These are phyloP conservation scores for Talaromyces thailandensis DNA, from an alignment of 495 filamentous ascomycete genomes.

Conservation along the genomic window DNA sequence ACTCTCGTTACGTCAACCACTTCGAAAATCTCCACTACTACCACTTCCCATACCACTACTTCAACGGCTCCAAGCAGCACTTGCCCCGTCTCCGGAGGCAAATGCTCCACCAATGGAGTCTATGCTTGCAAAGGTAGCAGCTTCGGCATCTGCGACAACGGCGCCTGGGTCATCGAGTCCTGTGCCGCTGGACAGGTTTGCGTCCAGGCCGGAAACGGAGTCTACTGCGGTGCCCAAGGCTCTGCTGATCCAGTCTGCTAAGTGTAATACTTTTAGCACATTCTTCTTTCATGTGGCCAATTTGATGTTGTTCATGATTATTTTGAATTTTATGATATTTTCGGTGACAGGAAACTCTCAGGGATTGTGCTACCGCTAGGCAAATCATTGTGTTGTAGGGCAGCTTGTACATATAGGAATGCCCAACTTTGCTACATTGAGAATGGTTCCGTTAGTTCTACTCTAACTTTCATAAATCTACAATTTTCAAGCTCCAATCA, in stretches of 20 bases:
- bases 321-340: background rate
- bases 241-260: conserved; percentile 1
- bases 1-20: background rate
- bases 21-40: background rate
- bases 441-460: too few relatives aligned
- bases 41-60: background rate
- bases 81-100: conserved; percentile 3
- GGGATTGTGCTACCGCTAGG: background rate
- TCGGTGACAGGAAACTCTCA: background rate
- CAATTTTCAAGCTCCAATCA: too few relatives aligned
- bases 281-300: background rate
- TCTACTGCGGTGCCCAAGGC: background rate
- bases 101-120: background rate
- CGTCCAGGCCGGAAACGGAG: background rate
- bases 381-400: background rate
- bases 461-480: too few relatives aligned
- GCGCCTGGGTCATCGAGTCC: conserved; percentile 2
- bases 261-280: background rate
- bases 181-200: conserved; percentile 1
- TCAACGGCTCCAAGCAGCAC: conserved; percentile 2
- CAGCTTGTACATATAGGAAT: background rate
- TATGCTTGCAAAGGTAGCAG: conserved; percentile 3
- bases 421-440: too few relatives aligned
- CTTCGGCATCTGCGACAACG: conserved; percentile 4
- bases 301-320: background rate